Evolutionary conservation across 345 rosid genomes (phyloP), one percentile per base, ranked within the genome.

Genomic region (Brassica cretica): DNA sequence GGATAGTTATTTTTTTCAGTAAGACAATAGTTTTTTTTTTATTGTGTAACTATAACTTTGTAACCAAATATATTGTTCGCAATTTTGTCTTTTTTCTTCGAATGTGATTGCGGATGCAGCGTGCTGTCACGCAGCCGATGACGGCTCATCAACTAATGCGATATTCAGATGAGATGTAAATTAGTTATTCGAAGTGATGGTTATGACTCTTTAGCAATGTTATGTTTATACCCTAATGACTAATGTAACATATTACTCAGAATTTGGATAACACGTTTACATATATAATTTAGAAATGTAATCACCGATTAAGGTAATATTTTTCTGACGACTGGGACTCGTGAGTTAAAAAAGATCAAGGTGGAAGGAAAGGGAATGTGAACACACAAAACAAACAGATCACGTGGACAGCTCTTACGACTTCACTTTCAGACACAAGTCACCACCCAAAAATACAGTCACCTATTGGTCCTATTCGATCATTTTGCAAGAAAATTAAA

Each of bases 391-490:
- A 35, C 8, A 73, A 68, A 73, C 78, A 68, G 61, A 27, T 68
- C 71, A 79, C 82, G 35, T 79, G 75, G 76, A 80, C 79, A 80
- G 76, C 83, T 80, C 72, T 69, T 75, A 16, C 5, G 35, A 56
- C 63, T 69, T 68, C 80, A 58, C 70, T 80, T 66, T 76, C 80
- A 76, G 70, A 79, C 82, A 79, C 60, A 68, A 79, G 60, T 73
- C 70, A 73, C 74, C 74, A 14, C 77, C 64, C 71, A 72, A 21
- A 66, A 41, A 51, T 4, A 41, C 49, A 39, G 55, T 24, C 77
- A 66, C 72, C n/a, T 41, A 41, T 41, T 41, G 49, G 49, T 41
- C 49, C 49, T 41, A 56, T 70, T 32, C 53, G 32, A 70, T 70
- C 18, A 74, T 39, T 69, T 74, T 25, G 9, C 7, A 16, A 32